Evolutionary conservation across 768 basidiomycete species (phyloP).

Genomic region (Amanita pallidorosea): DNA sequence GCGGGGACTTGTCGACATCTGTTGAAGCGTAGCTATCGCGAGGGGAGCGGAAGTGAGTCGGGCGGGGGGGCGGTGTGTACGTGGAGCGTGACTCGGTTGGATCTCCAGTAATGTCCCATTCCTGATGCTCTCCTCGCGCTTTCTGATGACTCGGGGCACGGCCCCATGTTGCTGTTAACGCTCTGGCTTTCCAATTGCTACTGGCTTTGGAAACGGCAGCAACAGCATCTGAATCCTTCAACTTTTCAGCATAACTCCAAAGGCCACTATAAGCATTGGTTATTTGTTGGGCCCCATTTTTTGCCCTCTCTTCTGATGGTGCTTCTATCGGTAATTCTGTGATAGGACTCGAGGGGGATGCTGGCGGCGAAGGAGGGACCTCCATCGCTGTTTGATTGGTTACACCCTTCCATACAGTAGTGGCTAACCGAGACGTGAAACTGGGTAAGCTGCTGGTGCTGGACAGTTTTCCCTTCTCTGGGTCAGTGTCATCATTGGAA

Average conservation of each 20-base stretch:
- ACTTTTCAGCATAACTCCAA: slow-evolving; percentile 65
- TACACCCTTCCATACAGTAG: slow-evolving; percentile 66
- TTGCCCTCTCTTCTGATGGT: slow-evolving; percentile 10
- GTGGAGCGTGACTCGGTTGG: slow-evolving; percentile 1
- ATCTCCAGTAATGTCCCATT: not conserved
- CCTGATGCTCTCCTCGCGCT: slow-evolving; percentile 6
- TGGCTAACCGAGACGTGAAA: slow-evolving; percentile 44
- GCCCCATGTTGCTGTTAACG: slow-evolving; percentile 36
- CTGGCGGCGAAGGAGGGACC: slow-evolving; percentile 18
- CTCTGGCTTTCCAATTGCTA: slow-evolving; percentile 66
- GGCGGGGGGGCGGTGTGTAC: slow-evolving; percentile 48
- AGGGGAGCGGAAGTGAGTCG: slow-evolving; percentile 44
- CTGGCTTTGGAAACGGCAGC: slow-evolving; percentile 65
- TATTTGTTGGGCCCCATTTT: slow-evolving; percentile 1
- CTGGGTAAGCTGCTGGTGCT: slow-evolving; percentile 16
- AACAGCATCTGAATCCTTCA: slow-evolving; percentile 63
- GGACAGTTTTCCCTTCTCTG: slow-evolving; percentile 32
- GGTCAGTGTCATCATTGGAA: slow-evolving; percentile 19
- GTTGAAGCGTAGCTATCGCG: slow-evolving; percentile 41
- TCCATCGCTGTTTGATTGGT: slow-evolving; percentile 71
- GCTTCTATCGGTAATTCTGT: slow-evolving; percentile 10
- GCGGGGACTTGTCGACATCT: slow-evolving; percentile 13
- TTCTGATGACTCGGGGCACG: slow-evolving; percentile 2
- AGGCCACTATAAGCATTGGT: slow-evolving; percentile 26
- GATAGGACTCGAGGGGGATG: slow-evolving; percentile 1